Conservation (phyloP, 176 grass and related monocot species). For the Pontederia crassipes region DNA sequence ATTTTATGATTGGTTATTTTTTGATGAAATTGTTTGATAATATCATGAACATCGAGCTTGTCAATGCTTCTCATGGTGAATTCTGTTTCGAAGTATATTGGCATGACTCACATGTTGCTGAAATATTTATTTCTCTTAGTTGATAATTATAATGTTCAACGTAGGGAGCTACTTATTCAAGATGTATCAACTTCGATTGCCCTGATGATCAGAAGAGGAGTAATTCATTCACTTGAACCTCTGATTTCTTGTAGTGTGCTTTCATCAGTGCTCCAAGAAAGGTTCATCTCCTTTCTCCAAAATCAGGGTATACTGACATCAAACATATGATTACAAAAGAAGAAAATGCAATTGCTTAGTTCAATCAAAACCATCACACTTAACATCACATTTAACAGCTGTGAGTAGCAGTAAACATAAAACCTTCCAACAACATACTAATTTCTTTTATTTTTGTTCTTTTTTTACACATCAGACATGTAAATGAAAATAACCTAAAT, state of each 20-base stretch:
- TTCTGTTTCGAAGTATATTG: constrained; percentile 54
- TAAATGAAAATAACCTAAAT: too few species aligned
- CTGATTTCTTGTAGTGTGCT: constrained; percentile 27
- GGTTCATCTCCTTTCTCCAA: constrained; percentile 31
- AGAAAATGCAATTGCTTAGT: too few species aligned
- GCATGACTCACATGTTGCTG: constrained; percentile 60
- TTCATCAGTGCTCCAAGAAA: constrained; percentile 41
- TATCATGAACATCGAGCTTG: constrained; percentile 81
- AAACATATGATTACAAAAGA: too few species aligned
- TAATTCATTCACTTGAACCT: constrained; percentile 23
- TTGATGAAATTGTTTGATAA: constrained; percentile 3
- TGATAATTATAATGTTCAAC: constrained; percentile 63
- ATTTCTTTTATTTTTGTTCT: too few species aligned
- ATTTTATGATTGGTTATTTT: too few species aligned
- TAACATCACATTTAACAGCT: too few species aligned
- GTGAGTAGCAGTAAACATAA: too few species aligned
- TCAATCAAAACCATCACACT: too few species aligned
- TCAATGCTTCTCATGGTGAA: constrained; percentile 76
- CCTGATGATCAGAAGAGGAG: constrained; percentile 43
- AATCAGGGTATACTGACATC: too few species aligned
- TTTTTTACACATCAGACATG: too few species aligned
- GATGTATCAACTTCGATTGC: constrained; percentile 38
- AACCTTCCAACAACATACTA: too few species aligned
- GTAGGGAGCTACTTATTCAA: neutral
- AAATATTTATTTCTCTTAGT: constrained; percentile 81